These are phyloP conservation scores for Conidiobolus incongruus DNA, from an alignment of 371 early-diverging fungal genomes.

Conservation along the genomic window DNA sequence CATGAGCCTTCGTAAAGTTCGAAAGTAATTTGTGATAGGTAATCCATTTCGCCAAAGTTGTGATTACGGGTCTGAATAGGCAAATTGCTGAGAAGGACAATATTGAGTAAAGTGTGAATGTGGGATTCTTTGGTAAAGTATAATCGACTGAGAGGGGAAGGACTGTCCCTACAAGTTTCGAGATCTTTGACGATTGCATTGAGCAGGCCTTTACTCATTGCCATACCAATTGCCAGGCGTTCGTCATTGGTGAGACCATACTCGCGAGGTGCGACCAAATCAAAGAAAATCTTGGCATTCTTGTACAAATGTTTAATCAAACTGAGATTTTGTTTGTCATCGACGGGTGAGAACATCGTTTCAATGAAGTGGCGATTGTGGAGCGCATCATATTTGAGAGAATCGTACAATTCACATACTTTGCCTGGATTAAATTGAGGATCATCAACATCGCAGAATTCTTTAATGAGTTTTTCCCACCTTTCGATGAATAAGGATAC, in stretches of 20 bases:
- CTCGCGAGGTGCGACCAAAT: constrained; percentile 80
- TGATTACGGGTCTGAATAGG: constrained; percentile 40
- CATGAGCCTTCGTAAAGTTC: constrained; percentile 83
- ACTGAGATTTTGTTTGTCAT: constrained; percentile 7
- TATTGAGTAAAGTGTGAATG: constrained; percentile 70
- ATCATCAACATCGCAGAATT: constrained; percentile 49
- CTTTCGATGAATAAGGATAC: constrained; percentile 63
- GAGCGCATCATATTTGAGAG: constrained; percentile 83
- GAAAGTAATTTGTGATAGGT: constrained; percentile 87
- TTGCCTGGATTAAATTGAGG: constrained; percentile 58
- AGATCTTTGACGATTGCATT: constrained; percentile 56
- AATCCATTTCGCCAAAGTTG: constrained; percentile 76
- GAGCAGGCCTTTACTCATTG: constrained; percentile 54
- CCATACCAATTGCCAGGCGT: constrained; percentile 68
- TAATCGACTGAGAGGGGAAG: constrained; percentile 48
- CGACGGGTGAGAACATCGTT: constrained; percentile 23
- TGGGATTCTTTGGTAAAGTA: constrained; percentile 95
- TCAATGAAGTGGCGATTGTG: constrained; percentile 78
- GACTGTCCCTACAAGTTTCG: constrained; percentile 23
- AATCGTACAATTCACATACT: constrained; percentile 83
- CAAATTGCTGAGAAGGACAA: constrained; percentile 66
- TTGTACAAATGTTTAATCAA: constrained; percentile 41
- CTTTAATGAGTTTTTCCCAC: constrained; percentile 85
- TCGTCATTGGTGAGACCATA: constrained; percentile 70
- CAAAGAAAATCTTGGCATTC: constrained; percentile 65